Evolutionary conservation across 2,329 filamentous ascomycete genomes (phyloP), one percentile per base, ranked within the genome.

Genomic region (Lasiodiplodia hormozganensis): DNA sequence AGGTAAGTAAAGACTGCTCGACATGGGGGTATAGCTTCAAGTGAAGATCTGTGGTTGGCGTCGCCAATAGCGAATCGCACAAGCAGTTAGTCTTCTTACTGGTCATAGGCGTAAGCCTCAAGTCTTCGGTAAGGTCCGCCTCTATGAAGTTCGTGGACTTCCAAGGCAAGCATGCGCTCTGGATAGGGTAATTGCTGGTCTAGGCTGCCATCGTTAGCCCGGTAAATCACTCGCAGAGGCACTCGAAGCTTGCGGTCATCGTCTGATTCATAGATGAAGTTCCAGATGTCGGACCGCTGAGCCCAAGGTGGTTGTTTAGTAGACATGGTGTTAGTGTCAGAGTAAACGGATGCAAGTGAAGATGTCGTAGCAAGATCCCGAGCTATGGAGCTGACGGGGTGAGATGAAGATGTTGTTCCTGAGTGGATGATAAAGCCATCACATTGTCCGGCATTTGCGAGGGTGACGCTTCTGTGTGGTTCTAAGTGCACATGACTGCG

Each of bases 1-100:
- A 34, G 31, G 47, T 64, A 31, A 64, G 60, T n/a, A 34, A 6
- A 12, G 21, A n/a, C 23, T 25, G 16, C 28, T 51, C 40, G 11
- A 28, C 18, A 14, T 56, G n/a, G 12, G 6, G 10, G 2, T 23
- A 58, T 58, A 10, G 25, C 16, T 31, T 56, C 23, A 56, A 57
- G 28, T 31, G 2, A 14, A 38, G 14, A 12, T 10, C 5, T 31
- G 11, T 4, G 10, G 8, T 16, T n/a, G 28, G 16, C 28, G 8
- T n/a, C 36, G 25, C 36, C 2, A 11, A n/a, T 8, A 8, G 25
- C 5, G n/a, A 62, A 23, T 28, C 23, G 25, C 58, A n/a, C n/a
- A 18, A 28, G 47, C 34, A 64, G 47, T 18, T 3, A 62, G 40
- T 49, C 14, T 36, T 36, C 60, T 64, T 64, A 64, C 60, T 64